A percentile compares a stretch with the other conserved stretches of the same genome.
Conservation (phyloP, 1,284 basidiomycete species). For the Heterobasidion annosum region DNA sequence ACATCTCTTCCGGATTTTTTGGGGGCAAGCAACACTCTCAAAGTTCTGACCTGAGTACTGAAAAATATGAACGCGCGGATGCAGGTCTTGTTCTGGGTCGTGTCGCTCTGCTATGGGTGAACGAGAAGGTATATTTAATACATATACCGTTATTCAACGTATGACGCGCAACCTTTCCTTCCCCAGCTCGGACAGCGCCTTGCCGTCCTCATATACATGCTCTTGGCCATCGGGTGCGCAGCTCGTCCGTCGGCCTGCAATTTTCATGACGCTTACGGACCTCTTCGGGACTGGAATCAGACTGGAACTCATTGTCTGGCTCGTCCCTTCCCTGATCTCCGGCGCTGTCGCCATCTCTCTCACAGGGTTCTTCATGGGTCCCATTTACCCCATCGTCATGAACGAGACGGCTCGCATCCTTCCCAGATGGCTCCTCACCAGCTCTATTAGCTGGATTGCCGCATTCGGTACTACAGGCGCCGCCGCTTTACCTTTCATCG, state of each 20-base stretch:
- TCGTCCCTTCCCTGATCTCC: conserved; percentile 41
- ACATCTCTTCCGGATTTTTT: conserved; percentile 41
- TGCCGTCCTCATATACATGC: conserved; percentile 26
- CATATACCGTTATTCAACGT: not conserved
- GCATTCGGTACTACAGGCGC: conserved; percentile 41
- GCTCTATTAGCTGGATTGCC: conserved; percentile 44
- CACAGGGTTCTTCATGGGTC: conserved; percentile 39
- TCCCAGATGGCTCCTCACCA: conserved; percentile 40
- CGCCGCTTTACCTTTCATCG: conserved; percentile 44
- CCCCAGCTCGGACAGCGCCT: conserved; percentile 29
- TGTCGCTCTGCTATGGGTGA: conserved; percentile 37
- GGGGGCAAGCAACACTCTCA: conserved; percentile 21
- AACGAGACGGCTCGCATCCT: conserved; percentile 35
- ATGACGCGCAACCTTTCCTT: not conserved
- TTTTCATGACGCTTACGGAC: too few species aligned
- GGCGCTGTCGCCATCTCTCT: conserved; percentile 41
- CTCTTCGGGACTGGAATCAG: conserved; percentile 11
- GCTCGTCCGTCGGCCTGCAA: too few species aligned
- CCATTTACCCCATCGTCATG: conserved; percentile 45
- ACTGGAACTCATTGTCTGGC: conserved; percentile 47
- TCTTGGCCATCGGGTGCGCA: conserved; percentile 25
- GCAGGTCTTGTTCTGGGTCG: conserved; percentile 33
- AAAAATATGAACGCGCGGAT: not conserved
- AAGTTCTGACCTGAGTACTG: not conserved
- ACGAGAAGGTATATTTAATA: conserved; percentile 26